Evolutionary conservation across 208 protist genomes (phyloP).

Genomic region (Angomonas deanei): DNA sequence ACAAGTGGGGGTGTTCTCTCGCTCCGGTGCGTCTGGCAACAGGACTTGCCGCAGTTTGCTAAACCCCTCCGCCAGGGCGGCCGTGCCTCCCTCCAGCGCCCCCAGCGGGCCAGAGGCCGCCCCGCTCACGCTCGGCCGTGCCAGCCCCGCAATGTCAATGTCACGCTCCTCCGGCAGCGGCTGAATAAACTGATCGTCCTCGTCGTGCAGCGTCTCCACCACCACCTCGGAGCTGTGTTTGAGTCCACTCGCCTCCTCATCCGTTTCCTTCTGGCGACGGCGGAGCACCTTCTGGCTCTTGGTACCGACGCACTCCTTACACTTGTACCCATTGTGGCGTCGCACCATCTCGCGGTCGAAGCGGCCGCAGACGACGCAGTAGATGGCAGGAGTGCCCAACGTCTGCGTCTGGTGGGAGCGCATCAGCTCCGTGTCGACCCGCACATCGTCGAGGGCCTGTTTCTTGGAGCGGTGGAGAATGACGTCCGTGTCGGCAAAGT

Average conservation of each 20-base stretch:
- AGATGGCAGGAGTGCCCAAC: constrained; percentile 43
- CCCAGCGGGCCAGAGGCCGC: neutral
- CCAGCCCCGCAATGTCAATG: constrained; percentile 17
- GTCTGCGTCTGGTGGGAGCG: constrained; percentile 40
- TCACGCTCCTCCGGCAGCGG: constrained; percentile 18
- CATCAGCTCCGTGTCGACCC: constrained; percentile 62
- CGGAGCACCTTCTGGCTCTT: constrained; percentile 72
- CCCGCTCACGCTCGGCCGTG: constrained; percentile 7
- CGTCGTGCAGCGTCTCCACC: constrained; percentile 13
- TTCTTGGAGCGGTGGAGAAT: constrained; percentile 50
- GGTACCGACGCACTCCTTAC: constrained; percentile 64
- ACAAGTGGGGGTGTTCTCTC: neutral
- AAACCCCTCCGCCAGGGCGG: constrained; percentile 27
- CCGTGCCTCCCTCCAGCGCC: constrained; percentile 9
- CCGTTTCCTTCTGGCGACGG: constrained; percentile 22
- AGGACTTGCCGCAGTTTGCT: constrained; percentile 19
- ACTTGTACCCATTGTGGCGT: constrained; percentile 74
- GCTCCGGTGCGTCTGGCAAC: constrained; percentile 1
- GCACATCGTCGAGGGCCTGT: constrained; percentile 35
- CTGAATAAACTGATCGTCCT: constrained; percentile 29
- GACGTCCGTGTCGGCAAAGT: constrained; percentile 69
- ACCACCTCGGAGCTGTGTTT: neutral
- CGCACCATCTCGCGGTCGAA: constrained; percentile 77
- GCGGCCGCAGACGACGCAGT: constrained; percentile 78
- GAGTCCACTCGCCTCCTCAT: neutral